Evolutionary conservation across 768 basidiomycete genomes (phyloP), one percentile per base, ranked within the genome.

Genomic region (Boletus rubropictus): DNA sequence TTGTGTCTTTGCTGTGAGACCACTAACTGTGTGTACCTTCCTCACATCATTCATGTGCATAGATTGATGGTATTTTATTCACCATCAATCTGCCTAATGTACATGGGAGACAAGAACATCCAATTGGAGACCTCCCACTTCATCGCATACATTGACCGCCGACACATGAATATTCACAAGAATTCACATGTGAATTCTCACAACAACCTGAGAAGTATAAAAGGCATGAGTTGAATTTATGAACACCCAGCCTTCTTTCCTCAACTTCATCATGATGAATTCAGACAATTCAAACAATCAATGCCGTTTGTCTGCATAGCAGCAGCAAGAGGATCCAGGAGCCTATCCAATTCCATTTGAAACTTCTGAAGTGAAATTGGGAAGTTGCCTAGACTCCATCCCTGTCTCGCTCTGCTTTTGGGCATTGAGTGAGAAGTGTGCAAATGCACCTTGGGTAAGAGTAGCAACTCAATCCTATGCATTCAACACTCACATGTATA

Each of bases 321-420:
- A 11, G 0, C 28, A 39, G 29, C 37, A 39, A 21, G 39, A 47
- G 33, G 42, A 52, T 15, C 58, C 60, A 43, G 50, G 61, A 12
- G 49, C 48, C 36, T 57, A 57, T 27, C 50, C 51, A 34, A 31
- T 59, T 39, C 57, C 58, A 42, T 56, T 56, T 47, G 1, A 0
- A 1, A 39, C 50, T n/a, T n/a, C n/a, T n/a, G n/a, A n/a, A n/a
- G 33, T n/a, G n/a, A 27, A 42, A 42, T 39, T 46, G 47, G 60
- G 54, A 20, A 51, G 51, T 34, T 48, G 61, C 22, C 49, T 61
- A 31, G 61, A 60, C 6, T 37, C 58, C 11, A 46, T 60, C 7
- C 2, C 41, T 10, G 10, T 18, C 6, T 1, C 1, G 0, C 11
- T 50, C 2, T 49, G 54, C 11, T 45, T 47, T 39, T 62, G 57